Evolutionary conservation across 306 rosid genomes (phyloP).

Genomic region (Castanea sativa): DNA sequence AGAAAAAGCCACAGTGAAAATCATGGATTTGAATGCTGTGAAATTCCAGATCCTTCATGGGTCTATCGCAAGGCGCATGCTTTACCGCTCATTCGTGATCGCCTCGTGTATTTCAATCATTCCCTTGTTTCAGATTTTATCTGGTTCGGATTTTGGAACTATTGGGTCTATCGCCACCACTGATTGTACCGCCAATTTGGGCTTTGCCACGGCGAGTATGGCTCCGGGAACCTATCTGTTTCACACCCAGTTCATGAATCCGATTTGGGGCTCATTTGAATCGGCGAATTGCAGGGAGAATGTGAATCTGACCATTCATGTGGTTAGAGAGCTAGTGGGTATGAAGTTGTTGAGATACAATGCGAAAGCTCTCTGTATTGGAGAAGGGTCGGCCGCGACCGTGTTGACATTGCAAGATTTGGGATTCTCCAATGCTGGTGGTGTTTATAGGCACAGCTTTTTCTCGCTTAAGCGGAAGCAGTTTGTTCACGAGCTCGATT

Average conservation of each 20-base stretch:
- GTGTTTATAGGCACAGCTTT: slow-evolving; percentile 38
- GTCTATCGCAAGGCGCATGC: slow-evolving; percentile 45
- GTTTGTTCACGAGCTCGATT: slow-evolving; percentile 38
- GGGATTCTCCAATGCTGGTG: slow-evolving; percentile 54
- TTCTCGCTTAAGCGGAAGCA: slow-evolving; percentile 47
- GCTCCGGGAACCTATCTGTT: slow-evolving; percentile 44
- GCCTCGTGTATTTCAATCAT: slow-evolving; percentile 59
- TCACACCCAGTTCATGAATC: slow-evolving; percentile 47
- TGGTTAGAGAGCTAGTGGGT: slow-evolving; percentile 44
- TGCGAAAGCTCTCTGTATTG: slow-evolving; percentile 63
- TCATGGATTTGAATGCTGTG: slow-evolving; percentile 48
- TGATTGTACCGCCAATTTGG: slow-evolving; percentile 38
- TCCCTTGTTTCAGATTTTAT: slow-evolving; percentile 50
- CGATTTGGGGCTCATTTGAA: slow-evolving; percentile 55
- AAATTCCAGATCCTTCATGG: slow-evolving; percentile 48
- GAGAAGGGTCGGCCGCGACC: slow-evolving; percentile 48
- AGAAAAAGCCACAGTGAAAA: not conserved
- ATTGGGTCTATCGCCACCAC: slow-evolving; percentile 36
- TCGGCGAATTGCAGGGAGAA: slow-evolving; percentile 40
- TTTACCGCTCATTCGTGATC: slow-evolving; percentile 51
- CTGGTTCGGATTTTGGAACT: slow-evolving; percentile 42
- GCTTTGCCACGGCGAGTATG: slow-evolving; percentile 3
- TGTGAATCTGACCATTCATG: slow-evolving; percentile 42
- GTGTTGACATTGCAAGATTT: slow-evolving; percentile 47
- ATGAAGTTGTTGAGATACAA: slow-evolving; percentile 37